These are phyloP conservation scores for Chrysoporthe austroafricana DNA, from an alignment of 2,329 filamentous ascomycete genomes.

Conservation along the genomic window DNA sequence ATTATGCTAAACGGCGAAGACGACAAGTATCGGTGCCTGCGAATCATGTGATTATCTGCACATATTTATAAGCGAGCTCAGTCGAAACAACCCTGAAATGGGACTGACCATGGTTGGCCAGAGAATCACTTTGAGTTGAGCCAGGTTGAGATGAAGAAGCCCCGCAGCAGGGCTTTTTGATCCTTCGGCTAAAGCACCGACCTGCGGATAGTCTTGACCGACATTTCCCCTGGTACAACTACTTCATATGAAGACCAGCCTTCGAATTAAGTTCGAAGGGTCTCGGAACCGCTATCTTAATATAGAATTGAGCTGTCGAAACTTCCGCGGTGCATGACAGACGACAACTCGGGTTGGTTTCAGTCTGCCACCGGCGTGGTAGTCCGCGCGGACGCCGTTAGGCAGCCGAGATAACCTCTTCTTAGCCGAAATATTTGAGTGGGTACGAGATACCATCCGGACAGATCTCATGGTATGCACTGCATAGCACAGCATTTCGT, in stretches of 20 bases:
- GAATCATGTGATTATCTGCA: not conserved
- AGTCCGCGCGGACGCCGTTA: not conserved
- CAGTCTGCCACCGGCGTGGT: not conserved
- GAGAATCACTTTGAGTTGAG: not conserved
- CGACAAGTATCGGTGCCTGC: not conserved
- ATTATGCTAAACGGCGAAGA: not conserved
- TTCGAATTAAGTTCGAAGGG: not conserved
- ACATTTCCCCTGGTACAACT: not conserved
- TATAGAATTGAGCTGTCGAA: not conserved
- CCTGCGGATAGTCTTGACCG: not conserved
- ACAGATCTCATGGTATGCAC: not conserved
- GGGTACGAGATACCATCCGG: not conserved
- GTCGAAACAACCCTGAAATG: not conserved
- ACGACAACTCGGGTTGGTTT: not conserved
- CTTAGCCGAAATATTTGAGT: not conserved
- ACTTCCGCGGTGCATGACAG: not conserved
- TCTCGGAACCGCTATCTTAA: not conserved
- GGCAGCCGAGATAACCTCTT: not conserved
- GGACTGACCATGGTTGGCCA: not conserved
- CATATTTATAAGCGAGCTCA: not conserved
- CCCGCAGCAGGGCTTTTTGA: no score
- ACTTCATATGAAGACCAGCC: not conserved
- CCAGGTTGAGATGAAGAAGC: not conserved
- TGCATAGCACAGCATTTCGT: not conserved
- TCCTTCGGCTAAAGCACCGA: not conserved